Conservation (phyloP, 2,329 filamentous ascomycete genomes). For the Diaporthe sp. region DNA sequence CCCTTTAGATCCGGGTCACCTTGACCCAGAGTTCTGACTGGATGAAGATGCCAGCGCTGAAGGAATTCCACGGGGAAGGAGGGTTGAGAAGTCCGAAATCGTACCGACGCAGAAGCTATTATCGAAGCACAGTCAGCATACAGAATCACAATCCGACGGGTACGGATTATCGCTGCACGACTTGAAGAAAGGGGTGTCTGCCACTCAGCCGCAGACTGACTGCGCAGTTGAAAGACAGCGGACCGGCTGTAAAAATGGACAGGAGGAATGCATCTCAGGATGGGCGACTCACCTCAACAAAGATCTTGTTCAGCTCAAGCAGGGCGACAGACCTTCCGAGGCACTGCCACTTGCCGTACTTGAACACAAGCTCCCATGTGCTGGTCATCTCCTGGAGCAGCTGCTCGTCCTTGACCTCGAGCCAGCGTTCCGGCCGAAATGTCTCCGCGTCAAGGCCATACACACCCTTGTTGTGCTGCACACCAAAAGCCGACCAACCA, state of each 20-base stretch:
- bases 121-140: not conserved
- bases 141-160: not conserved
- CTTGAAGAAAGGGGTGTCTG: not conserved
- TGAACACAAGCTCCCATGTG: slow-evolving; percentile 60
- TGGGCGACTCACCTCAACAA: slow-evolving; percentile 55
- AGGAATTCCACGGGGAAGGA: slow-evolving; percentile 45
- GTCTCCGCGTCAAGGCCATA: slow-evolving; percentile 57
- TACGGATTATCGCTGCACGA: too few species aligned
- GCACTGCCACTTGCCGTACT: slow-evolving; percentile 58
- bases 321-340: slow-evolving; percentile 61
- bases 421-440: slow-evolving; percentile 65
- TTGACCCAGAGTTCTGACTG: slow-evolving; percentile 48
- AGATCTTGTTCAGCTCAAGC: slow-evolving; percentile 60
- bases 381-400: slow-evolving; percentile 53
- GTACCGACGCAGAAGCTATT: slow-evolving; percentile 45
- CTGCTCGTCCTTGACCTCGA: slow-evolving; percentile 54
- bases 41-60: slow-evolving; percentile 49
- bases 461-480: slow-evolving; percentile 54
- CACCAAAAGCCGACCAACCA: slow-evolving; percentile 57
- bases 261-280: not conserved
- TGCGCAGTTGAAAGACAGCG: not conserved
- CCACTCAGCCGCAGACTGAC: not conserved
- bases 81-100: slow-evolving; percentile 47
- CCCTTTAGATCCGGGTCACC: slow-evolving; percentile 44
- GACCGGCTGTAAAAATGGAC: not conserved